These are phyloP conservation scores for Lobosporangium transversale DNA, from an alignment of 192 early-diverging fungal genomes.

Conservation along the genomic window DNA sequence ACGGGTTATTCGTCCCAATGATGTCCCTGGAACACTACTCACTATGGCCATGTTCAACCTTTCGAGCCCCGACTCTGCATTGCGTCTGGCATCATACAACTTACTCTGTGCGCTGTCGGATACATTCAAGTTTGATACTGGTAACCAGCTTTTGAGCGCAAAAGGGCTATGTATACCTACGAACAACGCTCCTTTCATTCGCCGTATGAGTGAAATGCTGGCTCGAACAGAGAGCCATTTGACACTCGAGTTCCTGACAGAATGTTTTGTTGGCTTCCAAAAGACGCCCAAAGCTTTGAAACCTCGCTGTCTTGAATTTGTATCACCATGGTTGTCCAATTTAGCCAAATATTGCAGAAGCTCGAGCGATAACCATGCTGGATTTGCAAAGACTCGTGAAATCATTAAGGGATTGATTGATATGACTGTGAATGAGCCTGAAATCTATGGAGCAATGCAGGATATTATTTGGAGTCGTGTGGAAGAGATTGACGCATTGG, in stretches of 20 bases:
- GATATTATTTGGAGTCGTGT: slow-evolving; percentile 86
- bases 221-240: slow-evolving; percentile 79
- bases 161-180: slow-evolving; percentile 88
- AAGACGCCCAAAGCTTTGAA: slow-evolving; percentile 78
- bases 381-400: slow-evolving; percentile 73
- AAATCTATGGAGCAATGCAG: slow-evolving; percentile 88
- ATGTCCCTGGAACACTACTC: slow-evolving; percentile 91
- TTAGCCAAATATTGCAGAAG: slow-evolving; percentile 69
- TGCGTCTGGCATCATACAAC: slow-evolving; percentile 90
- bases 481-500: slow-evolving; percentile 81
- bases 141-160: slow-evolving; percentile 79
- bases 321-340: slow-evolving; percentile 90
- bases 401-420: slow-evolving; percentile 83
- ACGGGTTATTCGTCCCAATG: slow-evolving; percentile 82
- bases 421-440: slow-evolving; percentile 82
- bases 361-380: slow-evolving; percentile 58
- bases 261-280: slow-evolving; percentile 85
- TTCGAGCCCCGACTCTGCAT: slow-evolving; percentile 80
- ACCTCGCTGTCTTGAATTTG: slow-evolving; percentile 86
- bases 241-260: slow-evolving; percentile 89
- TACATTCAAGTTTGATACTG: slow-evolving; percentile 87
- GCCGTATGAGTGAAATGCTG: slow-evolving; percentile 82
- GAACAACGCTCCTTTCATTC: slow-evolving; percentile 88
- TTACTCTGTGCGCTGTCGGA: slow-evolving; percentile 84
- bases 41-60: slow-evolving; percentile 94